phyloP scores from a whole-genome alignment of 768 basidiomycete genomes.

The Pleurotus tuoliensis region DNA sequence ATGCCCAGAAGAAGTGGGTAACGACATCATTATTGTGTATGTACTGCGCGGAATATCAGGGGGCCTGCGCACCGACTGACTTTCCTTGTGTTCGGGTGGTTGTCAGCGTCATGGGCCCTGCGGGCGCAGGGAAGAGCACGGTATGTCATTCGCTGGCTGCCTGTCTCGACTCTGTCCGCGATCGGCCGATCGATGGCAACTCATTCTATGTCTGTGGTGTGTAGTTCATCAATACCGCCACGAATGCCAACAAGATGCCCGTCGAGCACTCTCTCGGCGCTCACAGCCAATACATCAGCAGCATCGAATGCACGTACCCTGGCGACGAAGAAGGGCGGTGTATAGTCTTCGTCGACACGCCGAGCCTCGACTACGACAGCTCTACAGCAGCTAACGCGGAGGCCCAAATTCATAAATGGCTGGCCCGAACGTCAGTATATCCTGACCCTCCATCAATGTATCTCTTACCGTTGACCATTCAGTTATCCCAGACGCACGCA shows the following conservation, averaged over 20 bases:
- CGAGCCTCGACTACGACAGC: constrained; percentile 3
- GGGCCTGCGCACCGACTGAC: background rate
- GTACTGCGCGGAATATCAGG: background rate
- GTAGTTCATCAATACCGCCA: constrained; percentile 7
- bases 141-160: constrained; percentile 4
- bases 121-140: constrained; percentile 12
- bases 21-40: constrained; percentile 10
- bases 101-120: constrained; percentile 10
- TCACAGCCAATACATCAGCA: background rate
- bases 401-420: background rate
- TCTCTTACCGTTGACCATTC: background rate
- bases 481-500: constrained; percentile 3
- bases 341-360: constrained; percentile 9
- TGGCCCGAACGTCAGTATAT: constrained; percentile 1
- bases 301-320: constrained; percentile 3
- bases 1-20: constrained; percentile 7
- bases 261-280: constrained; percentile 5
- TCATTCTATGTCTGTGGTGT: background rate
- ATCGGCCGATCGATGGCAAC: background rate
- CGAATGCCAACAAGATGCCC: constrained; percentile 4
- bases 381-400: background rate
- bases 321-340: constrained; percentile 4
- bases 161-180: background rate
- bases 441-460: background rate
- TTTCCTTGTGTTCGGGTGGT: background rate